phyloP scores from a whole-genome alignment of 1,284 basidiomycete genomes.

The Volvariella surrecta region DNA sequence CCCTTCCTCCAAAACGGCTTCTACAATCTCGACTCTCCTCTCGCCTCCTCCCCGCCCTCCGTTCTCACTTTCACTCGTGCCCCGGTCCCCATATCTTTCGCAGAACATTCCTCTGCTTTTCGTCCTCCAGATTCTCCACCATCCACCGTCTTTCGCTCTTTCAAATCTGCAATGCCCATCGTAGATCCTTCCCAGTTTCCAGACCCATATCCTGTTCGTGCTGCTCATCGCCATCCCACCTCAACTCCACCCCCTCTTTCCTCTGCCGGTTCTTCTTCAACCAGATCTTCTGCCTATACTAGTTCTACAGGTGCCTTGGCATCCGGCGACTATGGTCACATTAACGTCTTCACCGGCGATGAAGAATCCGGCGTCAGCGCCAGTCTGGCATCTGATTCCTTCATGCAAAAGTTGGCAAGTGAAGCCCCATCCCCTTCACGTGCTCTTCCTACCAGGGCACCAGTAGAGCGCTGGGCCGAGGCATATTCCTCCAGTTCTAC shows the following conservation, averaged over 20 bases:
- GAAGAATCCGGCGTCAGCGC: constrained; percentile 39
- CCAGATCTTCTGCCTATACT: constrained; percentile 70
- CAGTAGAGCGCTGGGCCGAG: constrained; percentile 62
- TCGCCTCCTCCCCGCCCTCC: constrained; percentile 2
- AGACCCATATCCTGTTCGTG: constrained; percentile 41
- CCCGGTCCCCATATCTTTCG: constrained; percentile 5
- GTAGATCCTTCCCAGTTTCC: constrained; percentile 58
- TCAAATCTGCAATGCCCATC: constrained; percentile 33
- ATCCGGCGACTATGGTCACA: constrained; percentile 52
- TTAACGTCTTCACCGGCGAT: constrained; percentile 56
- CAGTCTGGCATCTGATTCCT: constrained; percentile 55
- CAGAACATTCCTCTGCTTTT: too few species aligned
- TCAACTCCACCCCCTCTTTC: constrained; percentile 49
- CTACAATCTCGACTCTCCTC: neutral
- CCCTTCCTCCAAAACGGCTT: constrained; percentile 17
- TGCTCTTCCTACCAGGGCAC: constrained; percentile 29
- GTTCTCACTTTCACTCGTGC: neutral
- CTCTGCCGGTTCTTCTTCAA: constrained; percentile 60
- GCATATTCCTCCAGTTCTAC: constrained; percentile 41
- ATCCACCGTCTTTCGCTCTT: constrained; percentile 30
- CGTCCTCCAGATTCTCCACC: constrained; percentile 14
- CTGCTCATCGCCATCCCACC: constrained; percentile 32
- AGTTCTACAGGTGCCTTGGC: constrained; percentile 51
- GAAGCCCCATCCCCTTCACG: constrained; percentile 30
- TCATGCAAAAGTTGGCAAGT: constrained; percentile 48